A percentile compares a stretch with the other conserved stretches of the same genome.
Evolutionary conservation across 2,329 filamentous ascomycete species (phyloP).

Genomic region (Colletotrichum agaves): DNA sequence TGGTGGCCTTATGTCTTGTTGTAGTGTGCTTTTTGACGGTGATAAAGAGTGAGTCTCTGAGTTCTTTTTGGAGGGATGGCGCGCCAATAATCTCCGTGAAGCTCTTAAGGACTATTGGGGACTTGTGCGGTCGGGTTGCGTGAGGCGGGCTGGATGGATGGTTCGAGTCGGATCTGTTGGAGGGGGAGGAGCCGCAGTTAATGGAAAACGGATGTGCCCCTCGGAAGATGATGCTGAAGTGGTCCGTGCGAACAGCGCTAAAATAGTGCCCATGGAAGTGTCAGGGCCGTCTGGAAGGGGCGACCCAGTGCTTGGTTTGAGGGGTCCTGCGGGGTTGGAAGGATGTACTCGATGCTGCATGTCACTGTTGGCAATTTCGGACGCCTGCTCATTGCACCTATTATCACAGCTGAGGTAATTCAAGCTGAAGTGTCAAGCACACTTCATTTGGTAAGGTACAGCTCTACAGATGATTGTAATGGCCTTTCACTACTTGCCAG

Average conservation of each 20-base stretch:
- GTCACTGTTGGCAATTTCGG: no score
- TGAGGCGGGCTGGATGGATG: neutral
- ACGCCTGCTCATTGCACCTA: no score
- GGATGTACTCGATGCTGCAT: no score
- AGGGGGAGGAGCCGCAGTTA: neutral
- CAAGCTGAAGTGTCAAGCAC: no score
- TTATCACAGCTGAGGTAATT: no score
- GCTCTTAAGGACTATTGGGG: no score
- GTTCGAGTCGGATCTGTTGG: constrained; percentile 5
- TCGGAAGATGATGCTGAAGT: constrained; percentile 32
- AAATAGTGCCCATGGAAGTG: constrained; percentile 22
- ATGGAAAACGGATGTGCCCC: constrained; percentile 19
- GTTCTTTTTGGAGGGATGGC: no score
- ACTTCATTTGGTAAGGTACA: no score
- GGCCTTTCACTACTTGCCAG: no score
- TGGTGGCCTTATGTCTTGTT: constrained; percentile 42
- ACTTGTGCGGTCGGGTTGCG: neutral
- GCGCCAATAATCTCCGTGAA: no score
- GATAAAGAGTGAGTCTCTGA: neutral
- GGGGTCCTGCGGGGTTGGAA: neutral
- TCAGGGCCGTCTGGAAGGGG: constrained; percentile 20
- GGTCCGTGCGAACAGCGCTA: constrained; percentile 28
- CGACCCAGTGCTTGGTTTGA: neutral
- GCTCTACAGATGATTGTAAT: no score
- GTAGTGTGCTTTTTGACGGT: neutral